phyloP scores from a whole-genome alignment of 176 grass and related monocot species.

The Oryza coarctata region DNA sequence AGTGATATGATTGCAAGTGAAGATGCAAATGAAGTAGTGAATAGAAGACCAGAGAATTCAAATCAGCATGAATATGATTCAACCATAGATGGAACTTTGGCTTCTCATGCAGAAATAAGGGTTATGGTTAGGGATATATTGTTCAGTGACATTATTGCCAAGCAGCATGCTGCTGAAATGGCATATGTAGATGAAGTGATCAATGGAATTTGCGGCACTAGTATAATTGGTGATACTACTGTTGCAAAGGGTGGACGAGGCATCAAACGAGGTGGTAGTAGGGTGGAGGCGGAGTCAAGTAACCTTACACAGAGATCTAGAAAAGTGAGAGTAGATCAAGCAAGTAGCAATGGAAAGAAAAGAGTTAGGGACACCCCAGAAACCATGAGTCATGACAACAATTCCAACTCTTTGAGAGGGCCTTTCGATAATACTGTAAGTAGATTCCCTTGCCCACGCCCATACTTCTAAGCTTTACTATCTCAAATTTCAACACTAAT shows the following conservation, averaged over 20 bases:
- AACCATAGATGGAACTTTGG: conserved; percentile 20
- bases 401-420: background rate
- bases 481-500: conserved; percentile 30
- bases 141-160: conserved; percentile 43
- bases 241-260: conserved; percentile 1
- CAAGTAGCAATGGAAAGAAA: background rate
- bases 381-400: background rate
- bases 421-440: conserved; percentile 29
- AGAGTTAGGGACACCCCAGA: background rate
- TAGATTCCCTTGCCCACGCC: conserved; percentile 19
- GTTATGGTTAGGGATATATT: conserved; percentile 63
- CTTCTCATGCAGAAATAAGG: conserved; percentile 54
- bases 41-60: conserved; percentile 5
- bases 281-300: conserved; percentile 19
- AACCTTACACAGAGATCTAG: background rate
- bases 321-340: background rate
- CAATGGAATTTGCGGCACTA: conserved; percentile 36
- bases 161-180: conserved; percentile 51
- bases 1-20: conserved; percentile 17
- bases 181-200: conserved; percentile 51
- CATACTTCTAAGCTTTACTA: conserved; percentile 4
- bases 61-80: conserved; percentile 23
- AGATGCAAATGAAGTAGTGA: conserved; percentile 28
- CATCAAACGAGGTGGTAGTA: conserved; percentile 22
- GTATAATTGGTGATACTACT: conserved; percentile 2